These are phyloP conservation scores for Saturnispora sekii DNA, from an alignment of 805 yeast genomes.

Conservation along the genomic window DNA sequence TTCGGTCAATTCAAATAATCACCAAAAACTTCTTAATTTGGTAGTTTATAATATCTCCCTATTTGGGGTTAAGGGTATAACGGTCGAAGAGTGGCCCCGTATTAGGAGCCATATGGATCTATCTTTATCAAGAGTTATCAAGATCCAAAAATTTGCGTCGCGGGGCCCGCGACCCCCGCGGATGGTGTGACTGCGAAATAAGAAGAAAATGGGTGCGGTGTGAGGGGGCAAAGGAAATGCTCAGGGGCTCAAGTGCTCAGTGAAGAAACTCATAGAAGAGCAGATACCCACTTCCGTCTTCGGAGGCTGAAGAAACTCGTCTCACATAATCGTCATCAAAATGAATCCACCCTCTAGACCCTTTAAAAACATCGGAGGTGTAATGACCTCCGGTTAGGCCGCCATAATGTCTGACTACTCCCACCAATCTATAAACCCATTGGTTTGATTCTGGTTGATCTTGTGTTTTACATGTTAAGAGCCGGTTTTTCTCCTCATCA, in stretches of 20 bases:
- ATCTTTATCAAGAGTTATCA: no score
- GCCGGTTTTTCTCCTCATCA: constrained; percentile 35
- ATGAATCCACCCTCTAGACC: constrained; percentile 5
- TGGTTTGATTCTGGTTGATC: constrained; percentile 61
- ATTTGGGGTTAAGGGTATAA: no score
- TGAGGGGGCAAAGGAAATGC: not conserved
- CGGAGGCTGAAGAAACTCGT: not conserved
- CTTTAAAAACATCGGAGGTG: constrained; percentile 21
- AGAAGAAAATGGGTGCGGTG: not conserved
- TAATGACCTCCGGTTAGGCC: constrained; percentile 82
- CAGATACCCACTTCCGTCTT: constrained; percentile 12
- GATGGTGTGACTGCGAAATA: not conserved
- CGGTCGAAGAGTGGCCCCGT: no score
- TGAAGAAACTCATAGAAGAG: constrained; percentile 7
- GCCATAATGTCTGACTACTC: constrained; percentile 80
- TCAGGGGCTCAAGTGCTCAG: not conserved
- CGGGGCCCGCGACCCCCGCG: not conserved
- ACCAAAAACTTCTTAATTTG: not conserved
- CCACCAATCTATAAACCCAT: constrained; percentile 65
- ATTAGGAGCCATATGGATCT: no score
- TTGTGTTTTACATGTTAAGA: constrained; percentile 38
- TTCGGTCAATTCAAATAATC: no score
- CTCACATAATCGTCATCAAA: constrained; percentile 11
- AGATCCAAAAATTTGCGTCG: constrained; percentile 2
- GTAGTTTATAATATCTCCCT: not conserved